phyloP scores from a whole-genome alignment of 805 yeast genomes.

The Candida tammaniensis region DNA sequence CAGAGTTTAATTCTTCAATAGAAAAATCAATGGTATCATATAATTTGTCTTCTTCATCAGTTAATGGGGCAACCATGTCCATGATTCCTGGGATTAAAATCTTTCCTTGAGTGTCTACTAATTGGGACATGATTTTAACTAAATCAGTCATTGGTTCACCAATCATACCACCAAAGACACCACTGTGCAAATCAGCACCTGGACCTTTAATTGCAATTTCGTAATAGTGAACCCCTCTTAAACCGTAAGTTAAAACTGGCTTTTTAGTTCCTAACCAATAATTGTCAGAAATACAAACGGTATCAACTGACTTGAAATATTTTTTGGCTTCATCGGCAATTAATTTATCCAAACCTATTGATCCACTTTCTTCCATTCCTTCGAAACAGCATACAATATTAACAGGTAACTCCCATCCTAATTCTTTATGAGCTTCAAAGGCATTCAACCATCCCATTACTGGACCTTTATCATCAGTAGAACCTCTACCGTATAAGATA shows the following conservation, averaged over 20 bases:
- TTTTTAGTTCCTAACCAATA: constrained; percentile 98
- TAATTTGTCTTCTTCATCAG: constrained; percentile 70
- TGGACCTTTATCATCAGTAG: constrained; percentile 98
- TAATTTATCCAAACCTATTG: constrained; percentile 83
- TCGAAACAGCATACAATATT: constrained; percentile 91
- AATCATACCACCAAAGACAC: constrained; percentile 94
- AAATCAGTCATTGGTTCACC: constrained; percentile 98
- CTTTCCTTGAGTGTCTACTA: constrained; percentile 80
- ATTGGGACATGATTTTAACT: constrained; percentile 67
- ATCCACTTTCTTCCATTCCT: constrained; percentile 99
- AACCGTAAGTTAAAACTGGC: constrained; percentile 96
- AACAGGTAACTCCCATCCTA: constrained; percentile 88
- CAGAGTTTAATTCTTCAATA: constrained; percentile 79
- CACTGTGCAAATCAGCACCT: constrained; percentile 95
- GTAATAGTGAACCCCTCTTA: constrained; percentile 95
- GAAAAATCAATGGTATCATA: constrained; percentile 87
- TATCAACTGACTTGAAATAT: constrained; percentile 86
- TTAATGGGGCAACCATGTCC: constrained; percentile 94
- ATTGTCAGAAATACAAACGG: constrained; percentile 94
- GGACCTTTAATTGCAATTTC: constrained; percentile 84
- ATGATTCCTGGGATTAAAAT: constrained; percentile 83
- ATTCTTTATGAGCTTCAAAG: constrained; percentile 82
- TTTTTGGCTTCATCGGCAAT: constrained; percentile 72
- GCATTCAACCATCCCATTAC: constrained; percentile 95
- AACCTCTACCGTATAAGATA: constrained; percentile 85